A percentile compares a stretch with the other conserved stretches of the same genome.
phyloP scores from a whole-genome alignment of 441 rosid genomes.

The Erysimum cheiri region DNA sequence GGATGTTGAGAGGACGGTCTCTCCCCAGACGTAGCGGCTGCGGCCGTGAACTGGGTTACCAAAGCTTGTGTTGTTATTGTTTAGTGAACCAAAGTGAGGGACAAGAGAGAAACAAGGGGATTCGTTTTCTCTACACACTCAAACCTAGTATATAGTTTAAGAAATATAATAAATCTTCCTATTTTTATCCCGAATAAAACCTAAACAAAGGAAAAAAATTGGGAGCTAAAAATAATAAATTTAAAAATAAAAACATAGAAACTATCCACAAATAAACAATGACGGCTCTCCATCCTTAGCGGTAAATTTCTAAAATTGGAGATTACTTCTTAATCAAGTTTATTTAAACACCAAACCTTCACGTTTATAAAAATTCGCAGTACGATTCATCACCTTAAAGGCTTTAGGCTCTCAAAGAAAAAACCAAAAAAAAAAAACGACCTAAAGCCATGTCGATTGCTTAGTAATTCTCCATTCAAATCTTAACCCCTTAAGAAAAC shows the following conservation, averaged over 20 bases:
- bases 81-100: too few relatives aligned
- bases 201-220: slow-evolving; percentile 31
- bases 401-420: slow-evolving; percentile 37
- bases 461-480: slow-evolving; percentile 28
- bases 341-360: slow-evolving; percentile 39
- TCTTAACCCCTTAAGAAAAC: slow-evolving; percentile 20
- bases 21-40: too few relatives aligned
- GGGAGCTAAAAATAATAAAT: slow-evolving; percentile 32
- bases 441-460: slow-evolving; percentile 46
- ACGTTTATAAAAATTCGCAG: slow-evolving; percentile 29
- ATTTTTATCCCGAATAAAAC: slow-evolving; percentile 31
- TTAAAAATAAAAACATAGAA: slow-evolving; percentile 25
- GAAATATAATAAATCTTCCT: slow-evolving; percentile 14
- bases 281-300: slow-evolving; percentile 44
- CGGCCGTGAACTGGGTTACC: too few relatives aligned
- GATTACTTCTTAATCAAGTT: slow-evolving; percentile 27
- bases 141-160: background rate
- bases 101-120: too few relatives aligned
- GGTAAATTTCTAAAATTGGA: slow-evolving; percentile 36
- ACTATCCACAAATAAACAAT: slow-evolving; percentile 37
- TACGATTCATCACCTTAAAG: slow-evolving; percentile 36
- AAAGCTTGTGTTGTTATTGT: too few relatives aligned
- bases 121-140: too few relatives aligned
- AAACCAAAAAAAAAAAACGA: background rate
- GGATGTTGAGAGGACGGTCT: too few relatives aligned